phyloP scores from a whole-genome alignment of 495 filamentous ascomycete species.

The Penicillium dipodomyicola region DNA sequence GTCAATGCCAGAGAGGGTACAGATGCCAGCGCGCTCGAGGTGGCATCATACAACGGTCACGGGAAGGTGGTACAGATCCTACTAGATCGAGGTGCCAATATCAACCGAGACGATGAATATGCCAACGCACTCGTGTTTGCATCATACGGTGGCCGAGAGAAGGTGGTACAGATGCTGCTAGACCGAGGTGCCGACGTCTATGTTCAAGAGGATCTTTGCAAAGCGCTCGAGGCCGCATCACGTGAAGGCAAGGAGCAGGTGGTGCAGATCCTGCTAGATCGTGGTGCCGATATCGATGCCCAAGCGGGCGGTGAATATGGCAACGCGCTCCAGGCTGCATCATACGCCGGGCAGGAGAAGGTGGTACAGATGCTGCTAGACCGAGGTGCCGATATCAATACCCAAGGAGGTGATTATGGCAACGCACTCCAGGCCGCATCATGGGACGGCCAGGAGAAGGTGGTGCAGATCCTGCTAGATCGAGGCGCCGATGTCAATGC shows the following conservation, averaged over 20 bases:
- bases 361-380: no score
- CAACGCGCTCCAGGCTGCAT: no score
- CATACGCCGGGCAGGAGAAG: no score
- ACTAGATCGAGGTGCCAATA: conserved; percentile 19
- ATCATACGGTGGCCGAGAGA: neutral
- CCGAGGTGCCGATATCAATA: no score
- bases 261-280: conserved; percentile 20
- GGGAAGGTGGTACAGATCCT: conserved; percentile 19
- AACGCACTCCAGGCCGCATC: conserved; percentile 23
- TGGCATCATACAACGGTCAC: conserved; percentile 16
- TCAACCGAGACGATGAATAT: conserved; percentile 19
- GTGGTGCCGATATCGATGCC: neutral
- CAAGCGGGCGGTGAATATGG: no score
- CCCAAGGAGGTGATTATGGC: neutral
- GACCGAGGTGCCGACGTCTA: conserved; percentile 20
- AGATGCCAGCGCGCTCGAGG: conserved; percentile 18
- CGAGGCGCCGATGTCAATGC: conserved; percentile 14
- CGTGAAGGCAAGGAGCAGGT: conserved; percentile 3
- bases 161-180: conserved; percentile 16
- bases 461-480: conserved; percentile 22
- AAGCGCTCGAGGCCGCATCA: conserved; percentile 21
- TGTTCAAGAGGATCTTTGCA: conserved; percentile 14
- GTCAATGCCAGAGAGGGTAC: conserved; percentile 18
- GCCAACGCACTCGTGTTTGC: conserved; percentile 28
- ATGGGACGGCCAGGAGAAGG: neutral